Percentiles rank a stretch among this genome's conserved stretches.
These are phyloP conservation scores for Penicillium sp. DNA, from an alignment of 2,329 filamentous ascomycete genomes.

Conservation along the genomic window DNA sequence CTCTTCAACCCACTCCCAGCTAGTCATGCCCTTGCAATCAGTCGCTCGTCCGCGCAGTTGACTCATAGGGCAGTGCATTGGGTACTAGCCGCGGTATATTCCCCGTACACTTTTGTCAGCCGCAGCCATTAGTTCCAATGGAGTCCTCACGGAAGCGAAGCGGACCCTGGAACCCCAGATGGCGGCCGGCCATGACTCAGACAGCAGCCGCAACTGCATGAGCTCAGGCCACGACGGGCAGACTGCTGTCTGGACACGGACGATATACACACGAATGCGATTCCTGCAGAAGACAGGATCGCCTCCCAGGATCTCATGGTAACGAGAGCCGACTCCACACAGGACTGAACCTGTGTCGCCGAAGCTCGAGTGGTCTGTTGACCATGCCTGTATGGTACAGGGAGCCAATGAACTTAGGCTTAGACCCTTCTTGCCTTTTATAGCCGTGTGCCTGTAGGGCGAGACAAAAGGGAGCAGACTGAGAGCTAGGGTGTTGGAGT, in stretches of 20 bases:
- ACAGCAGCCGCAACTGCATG: no score
- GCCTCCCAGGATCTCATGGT: no score
- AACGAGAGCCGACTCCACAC: no score
- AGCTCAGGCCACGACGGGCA: neutral
- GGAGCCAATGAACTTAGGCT: conserved; percentile 7
- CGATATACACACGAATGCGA: conserved; percentile 18
- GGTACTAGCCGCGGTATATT: neutral
- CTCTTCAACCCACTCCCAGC: no score
- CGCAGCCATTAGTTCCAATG: conserved; percentile 41
- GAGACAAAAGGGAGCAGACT: neutral
- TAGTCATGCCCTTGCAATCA: no score
- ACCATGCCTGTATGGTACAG: no score
- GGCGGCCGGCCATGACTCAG: conserved; percentile 22
- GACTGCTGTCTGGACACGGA: no score
- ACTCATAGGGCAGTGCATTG: no score
- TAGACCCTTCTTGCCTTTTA: conserved; percentile 20
- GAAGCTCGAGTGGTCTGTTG: no score
- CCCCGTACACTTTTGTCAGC: conserved; percentile 27
- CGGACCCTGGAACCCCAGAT: conserved; percentile 38
- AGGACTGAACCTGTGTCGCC: no score
- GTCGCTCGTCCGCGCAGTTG: no score
- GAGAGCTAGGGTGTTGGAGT: neutral
- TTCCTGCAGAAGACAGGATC: no score
- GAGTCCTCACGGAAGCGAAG: conserved; percentile 39
- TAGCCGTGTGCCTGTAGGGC: conserved; percentile 25